Evolutionary conservation across 192 early-diverging fungal genomes (phyloP), one percentile per base, ranked within the genome.

Genomic region (Entomortierella chlamydospora): DNA sequence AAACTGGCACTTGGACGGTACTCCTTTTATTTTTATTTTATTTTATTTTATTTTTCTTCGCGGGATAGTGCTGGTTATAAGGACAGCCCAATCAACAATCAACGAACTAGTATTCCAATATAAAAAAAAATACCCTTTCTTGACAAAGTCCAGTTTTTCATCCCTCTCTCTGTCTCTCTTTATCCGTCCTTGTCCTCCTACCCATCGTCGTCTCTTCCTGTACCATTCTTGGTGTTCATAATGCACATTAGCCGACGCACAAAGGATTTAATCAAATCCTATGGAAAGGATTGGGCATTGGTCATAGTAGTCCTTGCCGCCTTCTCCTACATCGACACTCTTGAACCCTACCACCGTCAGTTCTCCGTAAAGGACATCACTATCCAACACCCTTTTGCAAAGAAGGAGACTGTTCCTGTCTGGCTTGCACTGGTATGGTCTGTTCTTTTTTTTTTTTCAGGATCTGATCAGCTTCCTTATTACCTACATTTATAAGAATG

Each of bases 321-420:
- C 37, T 93, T 91, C 82, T 83, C 86, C 22, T 77, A 73, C 25
- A 59, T 94, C 33, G 89, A 91, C 30, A 64, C 65, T 8, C 72
- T 90, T 7, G 70, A 87, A 28, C 93, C 94, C 4, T 95, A 87
- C 83, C 90, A 93, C 61, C 90, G 93, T 67, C 83, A 90, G 60
- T 96, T 96, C 68, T 91, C 89, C 22, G 77, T 96, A 11, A 82
- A 84, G 4, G 90, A 96, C 82, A 89, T 87, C 52, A 84, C 86
- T 12, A 90, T 96, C 64, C 87, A 90, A 73, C 87, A 89, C 66
- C 88, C 90, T 1, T 82, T 87, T 66, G 83, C 81, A 34, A 70
- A 65, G 12, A 61, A 85, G 29, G 87, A 90, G 58, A 80, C 72
- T 12, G 70, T 90, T 18, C 88, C 88, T 18, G 69, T 83, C 17